Evolutionary conservation across 192 early-diverging fungal genomes (phyloP).

Genomic region (Coemansia sp.): DNA sequence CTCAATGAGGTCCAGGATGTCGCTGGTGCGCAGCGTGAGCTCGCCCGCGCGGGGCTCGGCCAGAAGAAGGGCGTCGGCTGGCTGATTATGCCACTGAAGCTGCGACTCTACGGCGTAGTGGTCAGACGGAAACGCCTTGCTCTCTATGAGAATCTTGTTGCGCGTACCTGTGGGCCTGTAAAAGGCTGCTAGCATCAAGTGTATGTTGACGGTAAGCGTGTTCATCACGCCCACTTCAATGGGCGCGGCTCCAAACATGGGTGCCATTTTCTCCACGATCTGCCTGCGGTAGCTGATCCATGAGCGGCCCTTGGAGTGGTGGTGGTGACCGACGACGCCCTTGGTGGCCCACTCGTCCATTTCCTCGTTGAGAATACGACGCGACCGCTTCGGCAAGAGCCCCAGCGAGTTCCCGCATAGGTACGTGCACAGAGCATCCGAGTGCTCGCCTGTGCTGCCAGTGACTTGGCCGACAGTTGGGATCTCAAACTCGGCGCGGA

Average conservation of each 20-base stretch:
- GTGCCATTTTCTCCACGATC: constrained; percentile 73
- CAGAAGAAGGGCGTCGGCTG: constrained; percentile 71
- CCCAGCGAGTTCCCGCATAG: constrained; percentile 97
- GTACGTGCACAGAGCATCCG: constrained; percentile 64
- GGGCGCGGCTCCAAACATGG: constrained; percentile 69
- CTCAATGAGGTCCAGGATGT: constrained; percentile 78
- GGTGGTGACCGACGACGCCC: constrained; percentile 89
- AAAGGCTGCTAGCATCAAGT: constrained; percentile 89
- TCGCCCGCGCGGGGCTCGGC: constrained; percentile 77
- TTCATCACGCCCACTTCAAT: constrained; percentile 90
- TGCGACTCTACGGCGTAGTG: constrained; percentile 93
- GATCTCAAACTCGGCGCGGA: constrained; percentile 74
- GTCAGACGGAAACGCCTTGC: constrained; percentile 94
- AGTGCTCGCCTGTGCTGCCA: constrained; percentile 4
- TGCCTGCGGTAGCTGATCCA: constrained; percentile 86
- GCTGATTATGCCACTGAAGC: constrained; percentile 79
- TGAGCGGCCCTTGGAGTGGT: constrained; percentile 77
- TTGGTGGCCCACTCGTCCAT: constrained; percentile 86
- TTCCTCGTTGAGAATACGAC: constrained; percentile 79
- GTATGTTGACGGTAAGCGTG: constrained; percentile 90
- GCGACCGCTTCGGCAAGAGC: constrained; percentile 73
- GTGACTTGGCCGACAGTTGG: constrained; percentile 61
- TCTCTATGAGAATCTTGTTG: constrained; percentile 89
- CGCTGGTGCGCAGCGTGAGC: constrained; percentile 69
- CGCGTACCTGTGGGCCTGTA: constrained; percentile 79